Evolutionary conservation across 176 grass and related monocot species (phyloP).

Genomic region (Raddia guianensis): DNA sequence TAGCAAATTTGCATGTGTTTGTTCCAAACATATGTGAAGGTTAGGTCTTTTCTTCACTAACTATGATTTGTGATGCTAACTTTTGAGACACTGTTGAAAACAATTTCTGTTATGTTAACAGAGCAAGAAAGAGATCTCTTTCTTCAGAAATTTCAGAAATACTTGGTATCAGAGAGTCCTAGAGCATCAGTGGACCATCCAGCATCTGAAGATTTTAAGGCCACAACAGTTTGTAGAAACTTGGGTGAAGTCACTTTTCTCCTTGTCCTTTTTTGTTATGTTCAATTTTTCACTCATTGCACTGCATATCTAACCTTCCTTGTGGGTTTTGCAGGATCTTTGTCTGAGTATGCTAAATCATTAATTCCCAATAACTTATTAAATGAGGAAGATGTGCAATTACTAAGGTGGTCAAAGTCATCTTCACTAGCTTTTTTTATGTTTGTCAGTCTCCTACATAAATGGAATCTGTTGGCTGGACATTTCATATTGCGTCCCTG

Average conservation of each 20-base stretch:
- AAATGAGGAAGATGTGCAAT: constrained; percentile 82
- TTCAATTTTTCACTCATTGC: constrained; percentile 42
- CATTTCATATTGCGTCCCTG: constrained; percentile 28
- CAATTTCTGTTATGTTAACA: constrained; percentile 51
- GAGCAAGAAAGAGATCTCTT: constrained; percentile 99
- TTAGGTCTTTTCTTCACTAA: constrained; percentile 41
- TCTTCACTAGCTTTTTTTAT: constrained; percentile 26
- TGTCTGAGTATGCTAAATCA: constrained; percentile 74
- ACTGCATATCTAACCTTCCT: constrained; percentile 37
- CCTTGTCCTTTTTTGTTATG: constrained; percentile 10
- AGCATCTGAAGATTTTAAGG: constrained; percentile 45
- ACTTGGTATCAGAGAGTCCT: constrained; percentile 54
- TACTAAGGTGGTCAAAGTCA: constrained; percentile 69
- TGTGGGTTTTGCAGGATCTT: constrained; percentile 64
- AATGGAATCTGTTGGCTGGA: background rate
- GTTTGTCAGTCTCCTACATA: background rate
- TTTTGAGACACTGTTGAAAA: constrained; percentile 26
- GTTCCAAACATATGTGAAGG: constrained; percentile 97
- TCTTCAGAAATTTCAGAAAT: constrained; percentile 78
- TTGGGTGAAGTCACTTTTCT: constrained; percentile 55
- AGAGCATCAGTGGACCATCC: constrained; percentile 30
- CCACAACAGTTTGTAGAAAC: constrained; percentile 73
- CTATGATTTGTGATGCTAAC: constrained; percentile 22
- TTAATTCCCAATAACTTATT: constrained; percentile 78
- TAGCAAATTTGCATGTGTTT: constrained; percentile 93